Evolutionary conservation across 2,329 filamentous ascomycete genomes (phyloP).

Genomic region (Sphaerulina populicola): DNA sequence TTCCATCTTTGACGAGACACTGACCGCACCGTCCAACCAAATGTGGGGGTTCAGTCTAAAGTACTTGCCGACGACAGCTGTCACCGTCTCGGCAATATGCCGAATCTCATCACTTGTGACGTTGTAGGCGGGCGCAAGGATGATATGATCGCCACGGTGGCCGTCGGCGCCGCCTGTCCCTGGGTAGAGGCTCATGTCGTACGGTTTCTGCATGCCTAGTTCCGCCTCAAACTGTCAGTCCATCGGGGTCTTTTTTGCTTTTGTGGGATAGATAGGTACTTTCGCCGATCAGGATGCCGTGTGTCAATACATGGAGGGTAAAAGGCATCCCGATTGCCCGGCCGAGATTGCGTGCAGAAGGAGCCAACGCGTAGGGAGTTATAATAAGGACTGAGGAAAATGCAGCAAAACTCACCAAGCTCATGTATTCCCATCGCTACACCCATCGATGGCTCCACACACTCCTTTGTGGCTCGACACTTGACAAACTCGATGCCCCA

Average conservation of each 20-base stretch:
- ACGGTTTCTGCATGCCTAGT: conserved; percentile 36
- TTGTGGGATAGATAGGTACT: not conserved
- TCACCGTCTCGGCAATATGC: conserved; percentile 46
- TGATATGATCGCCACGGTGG: conserved; percentile 57
- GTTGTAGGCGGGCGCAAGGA: conserved; percentile 62
- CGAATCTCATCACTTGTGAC: conserved; percentile 51
- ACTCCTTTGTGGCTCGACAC: conserved; percentile 47
- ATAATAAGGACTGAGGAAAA: not conserved
- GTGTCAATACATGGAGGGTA: not conserved
- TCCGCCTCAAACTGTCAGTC: not conserved
- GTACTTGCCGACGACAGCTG: conserved; percentile 46
- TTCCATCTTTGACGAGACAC: not conserved
- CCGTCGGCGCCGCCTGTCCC: conserved; percentile 55
- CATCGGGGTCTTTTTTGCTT: not conserved
- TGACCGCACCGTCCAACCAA: not conserved
- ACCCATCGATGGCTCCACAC: conserved; percentile 41
- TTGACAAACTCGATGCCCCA: conserved; percentile 53
- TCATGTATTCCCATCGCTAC: conserved; percentile 47
- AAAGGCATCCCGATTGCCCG: not conserved
- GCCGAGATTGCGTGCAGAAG: not conserved
- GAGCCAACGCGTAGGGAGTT: not conserved
- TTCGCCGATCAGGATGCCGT: not conserved
- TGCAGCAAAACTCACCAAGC: conserved; percentile 35
- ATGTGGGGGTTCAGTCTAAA: conserved; percentile 25
- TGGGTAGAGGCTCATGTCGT: conserved; percentile 55